Conservation (phyloP, 768 basidiomycete species). For the Collybiopsis confluens region DNA sequence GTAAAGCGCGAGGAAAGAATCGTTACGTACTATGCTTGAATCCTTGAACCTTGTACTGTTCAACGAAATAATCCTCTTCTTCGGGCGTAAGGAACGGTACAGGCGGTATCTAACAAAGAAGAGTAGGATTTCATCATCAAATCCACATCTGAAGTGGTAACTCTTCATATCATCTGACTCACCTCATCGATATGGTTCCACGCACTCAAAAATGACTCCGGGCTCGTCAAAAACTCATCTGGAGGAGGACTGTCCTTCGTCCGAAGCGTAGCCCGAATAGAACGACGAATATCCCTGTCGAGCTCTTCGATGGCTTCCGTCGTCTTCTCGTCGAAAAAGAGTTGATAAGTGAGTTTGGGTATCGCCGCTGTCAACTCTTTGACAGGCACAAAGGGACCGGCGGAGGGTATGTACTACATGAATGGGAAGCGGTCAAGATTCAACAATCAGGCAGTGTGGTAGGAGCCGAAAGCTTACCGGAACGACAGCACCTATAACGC, state of each 20-base stretch:
- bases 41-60: constrained; percentile 53
- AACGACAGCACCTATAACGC: constrained; percentile 52
- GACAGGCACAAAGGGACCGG: constrained; percentile 43
- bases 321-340: constrained; percentile 54
- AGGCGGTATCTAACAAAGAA: constrained; percentile 45
- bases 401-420: constrained; percentile 67
- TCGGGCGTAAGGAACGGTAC: constrained; percentile 55
- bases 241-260: constrained; percentile 55
- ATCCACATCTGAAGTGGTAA: not conserved
- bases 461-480: constrained; percentile 41
- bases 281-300: constrained; percentile 49
- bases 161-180: not conserved
- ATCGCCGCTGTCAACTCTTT: constrained; percentile 33
- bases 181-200: constrained; percentile 47
- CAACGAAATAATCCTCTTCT: constrained; percentile 70
- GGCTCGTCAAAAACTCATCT: constrained; percentile 44
- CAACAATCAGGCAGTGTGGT: not conserved
- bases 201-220: constrained; percentile 45
- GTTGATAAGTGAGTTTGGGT: constrained; percentile 58
- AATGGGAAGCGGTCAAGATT: not conserved
- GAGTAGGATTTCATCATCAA: not conserved
- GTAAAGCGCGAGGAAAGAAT: not conserved
- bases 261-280: constrained; percentile 53
- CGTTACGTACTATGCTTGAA: constrained; percentile 56
- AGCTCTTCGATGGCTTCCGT: constrained; percentile 49